Percentiles rank a stretch among this genome's conserved stretches.
These are phyloP conservation scores for Phoma sp. DNA, from an alignment of 2,329 filamentous ascomycete species.

Conservation along the genomic window DNA sequence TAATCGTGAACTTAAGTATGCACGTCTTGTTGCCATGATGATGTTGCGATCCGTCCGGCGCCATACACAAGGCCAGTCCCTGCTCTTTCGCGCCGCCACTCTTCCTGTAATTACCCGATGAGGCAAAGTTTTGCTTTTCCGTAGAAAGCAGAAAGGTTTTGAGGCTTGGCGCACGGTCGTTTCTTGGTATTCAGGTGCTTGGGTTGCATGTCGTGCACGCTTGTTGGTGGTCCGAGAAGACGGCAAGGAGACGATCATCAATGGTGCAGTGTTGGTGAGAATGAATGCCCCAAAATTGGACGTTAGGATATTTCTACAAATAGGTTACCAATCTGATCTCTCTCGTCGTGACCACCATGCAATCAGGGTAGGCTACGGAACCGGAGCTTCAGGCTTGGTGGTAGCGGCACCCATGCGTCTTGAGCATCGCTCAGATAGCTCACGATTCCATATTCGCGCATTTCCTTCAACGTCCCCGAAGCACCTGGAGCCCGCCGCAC, in stretches of 20 bases:
- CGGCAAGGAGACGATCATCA: neutral
- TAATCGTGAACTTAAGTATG: slow-evolving; percentile 4
- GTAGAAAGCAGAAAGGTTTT: slow-evolving; percentile 14
- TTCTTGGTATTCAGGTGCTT: neutral
- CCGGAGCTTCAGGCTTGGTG: neutral
- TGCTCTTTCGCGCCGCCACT: slow-evolving; percentile 5
- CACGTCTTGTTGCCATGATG: neutral
- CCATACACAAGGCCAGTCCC: slow-evolving; percentile 14
- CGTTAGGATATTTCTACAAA: neutral
- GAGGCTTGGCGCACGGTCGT: slow-evolving; percentile 19
- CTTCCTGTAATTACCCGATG: slow-evolving; percentile 3
- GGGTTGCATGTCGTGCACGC: slow-evolving; percentile 9
- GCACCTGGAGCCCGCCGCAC: slow-evolving; percentile 7
- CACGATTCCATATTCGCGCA: slow-evolving; percentile 5
- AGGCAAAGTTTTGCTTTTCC: slow-evolving; percentile 11
- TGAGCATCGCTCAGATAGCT: slow-evolving; percentile 18
- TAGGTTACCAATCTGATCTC: neutral
- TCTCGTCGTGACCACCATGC: neutral
- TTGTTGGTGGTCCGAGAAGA: neutral
- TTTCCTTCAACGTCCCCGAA: slow-evolving; percentile 4
- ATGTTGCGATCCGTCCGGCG: slow-evolving; percentile 13
- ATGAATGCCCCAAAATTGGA: neutral
- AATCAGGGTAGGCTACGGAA: neutral
- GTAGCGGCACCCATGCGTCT: slow-evolving; percentile 16
- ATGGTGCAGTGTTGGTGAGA: neutral